A percentile compares a stretch with the other conserved stretches of the same genome.
These are phyloP conservation scores for Anthracocystis setariae DNA, from an alignment of 1,284 basidiomycete genomes.

Conservation along the genomic window DNA sequence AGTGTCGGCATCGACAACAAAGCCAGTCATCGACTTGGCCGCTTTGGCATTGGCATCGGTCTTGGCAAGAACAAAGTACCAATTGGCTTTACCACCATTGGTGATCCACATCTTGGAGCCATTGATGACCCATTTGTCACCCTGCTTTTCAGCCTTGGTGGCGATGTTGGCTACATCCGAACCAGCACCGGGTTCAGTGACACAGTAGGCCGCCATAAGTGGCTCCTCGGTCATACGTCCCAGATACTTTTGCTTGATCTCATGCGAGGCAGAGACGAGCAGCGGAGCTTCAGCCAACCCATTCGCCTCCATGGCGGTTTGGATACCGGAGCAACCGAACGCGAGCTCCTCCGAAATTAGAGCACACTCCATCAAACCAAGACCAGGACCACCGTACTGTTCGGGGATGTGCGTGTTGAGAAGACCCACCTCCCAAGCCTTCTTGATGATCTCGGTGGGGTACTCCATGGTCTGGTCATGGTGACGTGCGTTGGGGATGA, in stretches of 20 bases:
- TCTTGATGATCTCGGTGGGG: slow-evolving; percentile 72
- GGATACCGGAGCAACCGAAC: slow-evolving; percentile 72
- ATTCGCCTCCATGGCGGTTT: slow-evolving; percentile 71
- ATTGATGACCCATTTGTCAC: slow-evolving; percentile 70
- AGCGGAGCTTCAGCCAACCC: slow-evolving; percentile 72
- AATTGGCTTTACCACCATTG: slow-evolving; percentile 72
- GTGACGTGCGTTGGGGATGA: slow-evolving; percentile 71
- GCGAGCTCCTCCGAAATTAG: slow-evolving; percentile 71
- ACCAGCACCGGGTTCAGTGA: slow-evolving; percentile 72
- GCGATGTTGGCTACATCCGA: slow-evolving; percentile 71
- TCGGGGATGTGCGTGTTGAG: slow-evolving; percentile 66
- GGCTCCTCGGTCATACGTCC: slow-evolving; percentile 73
- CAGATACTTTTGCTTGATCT: slow-evolving; percentile 72
- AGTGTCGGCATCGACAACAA: slow-evolving; percentile 72
- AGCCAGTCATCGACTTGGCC: slow-evolving; percentile 72
- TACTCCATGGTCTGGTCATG: slow-evolving; percentile 69
- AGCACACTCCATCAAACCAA: slow-evolving; percentile 71
- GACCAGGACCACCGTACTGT: slow-evolving; percentile 72
- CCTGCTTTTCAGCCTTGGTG: slow-evolving; percentile 70
- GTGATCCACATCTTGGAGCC: slow-evolving; percentile 72
- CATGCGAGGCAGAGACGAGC: slow-evolving; percentile 71
- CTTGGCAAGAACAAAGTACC: slow-evolving; percentile 73
- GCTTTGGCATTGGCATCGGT: slow-evolving; percentile 70
- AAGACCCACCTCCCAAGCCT: slow-evolving; percentile 65
- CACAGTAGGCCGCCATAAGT: slow-evolving; percentile 72